Percentiles rank a stretch among this genome's conserved stretches.
Conservation (phyloP, 108 stramenopile genomes). For the Fragilaria crotonensis region DNA sequence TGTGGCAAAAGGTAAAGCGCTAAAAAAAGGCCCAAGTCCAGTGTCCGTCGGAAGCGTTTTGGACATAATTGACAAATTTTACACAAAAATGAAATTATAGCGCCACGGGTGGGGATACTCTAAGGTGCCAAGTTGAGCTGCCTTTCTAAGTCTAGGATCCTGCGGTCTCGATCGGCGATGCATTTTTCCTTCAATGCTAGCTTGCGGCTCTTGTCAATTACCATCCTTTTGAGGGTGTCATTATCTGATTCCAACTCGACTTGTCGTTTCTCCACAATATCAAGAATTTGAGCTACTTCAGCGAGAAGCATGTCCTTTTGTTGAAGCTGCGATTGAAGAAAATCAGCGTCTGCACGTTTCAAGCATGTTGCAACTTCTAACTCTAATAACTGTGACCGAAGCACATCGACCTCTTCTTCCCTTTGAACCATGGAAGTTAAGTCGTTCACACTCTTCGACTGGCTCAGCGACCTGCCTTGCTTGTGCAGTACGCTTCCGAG, state of each 20-base stretch:
- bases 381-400: slow-evolving; percentile 59
- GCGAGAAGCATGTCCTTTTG: slow-evolving; percentile 66
- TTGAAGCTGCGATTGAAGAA: slow-evolving; percentile 54
- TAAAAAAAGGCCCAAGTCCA: no score
- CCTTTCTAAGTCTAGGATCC: no score
- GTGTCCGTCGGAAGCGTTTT: no score
- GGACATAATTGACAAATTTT: no score
- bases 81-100: no score
- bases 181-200: no score
- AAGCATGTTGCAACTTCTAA: slow-evolving; percentile 51
- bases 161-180: no score
- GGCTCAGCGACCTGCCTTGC: slow-evolving; percentile 15
- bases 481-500: slow-evolving; percentile 67
- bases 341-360: slow-evolving; percentile 65
- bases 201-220: not conserved
- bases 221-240: slow-evolving; percentile 8
- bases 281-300: slow-evolving; percentile 67
- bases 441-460: not conserved
- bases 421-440: slow-evolving; percentile 4
- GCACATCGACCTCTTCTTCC: slow-evolving; percentile 46
- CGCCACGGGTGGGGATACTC: no score
- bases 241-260: slow-evolving; percentile 62
- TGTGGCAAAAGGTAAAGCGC: no score
- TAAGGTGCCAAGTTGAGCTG: no score
- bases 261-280: slow-evolving; percentile 65